These are phyloP conservation scores for Garcia nutans DNA, from an alignment of 345 rosid species.

Conservation along the genomic window DNA sequence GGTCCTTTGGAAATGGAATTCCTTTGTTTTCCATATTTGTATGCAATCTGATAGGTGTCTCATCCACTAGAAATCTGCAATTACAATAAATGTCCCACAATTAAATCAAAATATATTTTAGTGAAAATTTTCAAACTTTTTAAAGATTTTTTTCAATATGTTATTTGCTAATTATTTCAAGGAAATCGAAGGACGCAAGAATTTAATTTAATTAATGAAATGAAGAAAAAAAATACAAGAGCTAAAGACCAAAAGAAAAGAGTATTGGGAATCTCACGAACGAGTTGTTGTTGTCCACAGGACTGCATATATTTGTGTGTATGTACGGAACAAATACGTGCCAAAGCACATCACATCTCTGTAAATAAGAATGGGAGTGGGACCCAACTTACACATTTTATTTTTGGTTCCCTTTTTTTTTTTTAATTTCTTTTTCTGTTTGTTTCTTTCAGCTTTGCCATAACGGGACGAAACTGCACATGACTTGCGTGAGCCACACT, in stretches of 20 bases:
- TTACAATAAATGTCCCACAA: background rate
- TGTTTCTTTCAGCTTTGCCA: too few species aligned
- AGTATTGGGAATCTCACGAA: too few species aligned
- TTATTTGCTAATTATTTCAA: background rate
- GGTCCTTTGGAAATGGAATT: slow-evolving; percentile 86
- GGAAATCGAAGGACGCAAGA: background rate
- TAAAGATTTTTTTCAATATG: too few species aligned
- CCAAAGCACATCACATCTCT: background rate
- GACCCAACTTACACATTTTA: too few species aligned
- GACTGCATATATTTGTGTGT: background rate
- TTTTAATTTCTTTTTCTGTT: too few species aligned
- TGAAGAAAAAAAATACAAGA: background rate
- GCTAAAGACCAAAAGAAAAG: background rate
- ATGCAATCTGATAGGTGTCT: slow-evolving; percentile 77
- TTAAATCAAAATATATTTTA: too few species aligned
- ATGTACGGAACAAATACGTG: background rate
- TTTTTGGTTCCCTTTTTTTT: too few species aligned
- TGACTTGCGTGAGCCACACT: too few species aligned
- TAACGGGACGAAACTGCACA: too few species aligned
- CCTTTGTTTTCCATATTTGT: slow-evolving; percentile 84
- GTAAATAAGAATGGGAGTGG: background rate
- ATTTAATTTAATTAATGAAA: too few species aligned
- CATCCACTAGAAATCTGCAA: slow-evolving; percentile 81
- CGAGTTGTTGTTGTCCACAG: too few species aligned
- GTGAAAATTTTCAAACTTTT: too few species aligned